phyloP scores from a whole-genome alignment of 1,139 yeast species.

The Kodamaea plutei region DNA sequence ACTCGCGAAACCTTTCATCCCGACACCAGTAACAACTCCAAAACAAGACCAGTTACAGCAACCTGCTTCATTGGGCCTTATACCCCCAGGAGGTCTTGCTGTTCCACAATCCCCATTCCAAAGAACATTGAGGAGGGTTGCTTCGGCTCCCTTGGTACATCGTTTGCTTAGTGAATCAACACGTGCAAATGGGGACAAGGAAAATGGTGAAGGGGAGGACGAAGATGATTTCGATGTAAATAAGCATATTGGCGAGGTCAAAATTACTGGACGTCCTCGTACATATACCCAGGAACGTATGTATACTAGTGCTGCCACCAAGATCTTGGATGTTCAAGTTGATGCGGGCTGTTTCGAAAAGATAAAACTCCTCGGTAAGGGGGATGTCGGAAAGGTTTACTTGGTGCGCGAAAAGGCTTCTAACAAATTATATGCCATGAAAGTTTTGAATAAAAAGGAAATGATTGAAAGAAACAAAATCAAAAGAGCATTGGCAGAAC shows the following conservation, averaged over 20 bases:
- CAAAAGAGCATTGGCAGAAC: slow-evolving; percentile 92
- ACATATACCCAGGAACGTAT: slow-evolving; percentile 55
- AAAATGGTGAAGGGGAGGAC: slow-evolving; percentile 5
- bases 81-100: not conserved
- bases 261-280: slow-evolving; percentile 44
- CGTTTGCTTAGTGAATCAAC: slow-evolving; percentile 30
- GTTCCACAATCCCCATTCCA: slow-evolving; percentile 37
- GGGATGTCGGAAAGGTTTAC: slow-evolving; percentile 97
- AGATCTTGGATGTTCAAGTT: slow-evolving; percentile 74
- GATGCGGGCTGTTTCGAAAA: slow-evolving; percentile 86
- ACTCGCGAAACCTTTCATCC: slow-evolving; percentile 2
- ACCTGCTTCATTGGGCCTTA: not conserved
- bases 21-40: slow-evolving; percentile 3
- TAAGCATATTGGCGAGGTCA: slow-evolving; percentile 54
- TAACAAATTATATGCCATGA: slow-evolving; percentile 84
- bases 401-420: slow-evolving; percentile 79
- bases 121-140: slow-evolving; percentile 64
- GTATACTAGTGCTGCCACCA: slow-evolving; percentile 69
- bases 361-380: slow-evolving; percentile 83
- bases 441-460: slow-evolving; percentile 82
- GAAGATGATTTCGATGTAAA: slow-evolving; percentile 37
- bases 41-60: not conserved
- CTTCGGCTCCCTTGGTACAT: slow-evolving; percentile 71
- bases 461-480: slow-evolving; percentile 95
- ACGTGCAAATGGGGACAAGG: not conserved